phyloP scores from a whole-genome alignment of 345 rosid species.

The Gynandropsis gynandra region DNA sequence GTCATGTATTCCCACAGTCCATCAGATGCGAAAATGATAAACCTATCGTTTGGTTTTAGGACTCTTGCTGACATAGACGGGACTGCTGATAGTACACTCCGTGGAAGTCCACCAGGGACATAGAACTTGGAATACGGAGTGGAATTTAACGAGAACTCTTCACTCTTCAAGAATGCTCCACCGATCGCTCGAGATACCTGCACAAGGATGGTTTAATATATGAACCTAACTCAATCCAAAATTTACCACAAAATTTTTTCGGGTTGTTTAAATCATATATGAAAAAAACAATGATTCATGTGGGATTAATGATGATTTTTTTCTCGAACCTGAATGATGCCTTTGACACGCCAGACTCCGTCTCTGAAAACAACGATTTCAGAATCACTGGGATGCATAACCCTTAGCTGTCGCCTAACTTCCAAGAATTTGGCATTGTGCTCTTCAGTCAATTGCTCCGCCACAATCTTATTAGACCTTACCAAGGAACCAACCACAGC shows the following conservation, averaged over 20 bases:
- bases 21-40: conserved; percentile 91
- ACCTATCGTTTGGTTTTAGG: conserved; percentile 56
- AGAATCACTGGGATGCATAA: conserved; percentile 77
- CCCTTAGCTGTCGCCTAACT: conserved; percentile 82
- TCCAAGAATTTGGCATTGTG: conserved; percentile 87
- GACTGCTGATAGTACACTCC: conserved; percentile 77
- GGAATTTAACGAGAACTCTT: conserved; percentile 81
- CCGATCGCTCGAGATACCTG: conserved; percentile 96
- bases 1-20: conserved; percentile 87
- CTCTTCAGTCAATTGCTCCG: conserved; percentile 32
- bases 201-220: conserved; percentile 9
- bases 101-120: conserved; percentile 59
- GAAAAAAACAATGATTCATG: neutral
- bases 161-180: conserved; percentile 87
- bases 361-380: conserved; percentile 75
- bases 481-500: conserved; percentile 57
- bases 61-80: conserved; percentile 59
- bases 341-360: conserved; percentile 99
- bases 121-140: conserved; percentile 82
- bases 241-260: neutral
- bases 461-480: too few relatives aligned
- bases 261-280: too few relatives aligned
- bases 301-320: conserved; percentile 7
- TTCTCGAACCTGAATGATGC: conserved; percentile 84
- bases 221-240: neutral